Percentiles rank a stretch among this genome's conserved stretches.
Evolutionary conservation across 371 early-diverging fungal genomes (phyloP).

Genomic region (Lichtheimia ornata): DNA sequence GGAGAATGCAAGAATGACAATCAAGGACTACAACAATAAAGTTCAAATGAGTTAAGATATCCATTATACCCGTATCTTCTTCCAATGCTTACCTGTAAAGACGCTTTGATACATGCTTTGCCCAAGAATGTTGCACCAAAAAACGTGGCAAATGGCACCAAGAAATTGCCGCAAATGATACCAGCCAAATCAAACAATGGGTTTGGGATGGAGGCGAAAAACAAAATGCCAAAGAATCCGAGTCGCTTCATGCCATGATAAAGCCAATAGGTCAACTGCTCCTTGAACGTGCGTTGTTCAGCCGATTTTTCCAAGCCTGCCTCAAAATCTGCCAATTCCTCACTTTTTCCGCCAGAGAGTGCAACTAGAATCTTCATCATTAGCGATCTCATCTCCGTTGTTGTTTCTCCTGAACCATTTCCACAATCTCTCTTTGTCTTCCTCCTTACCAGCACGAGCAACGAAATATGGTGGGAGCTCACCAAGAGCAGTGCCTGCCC

Average conservation of each 20-base stretch:
- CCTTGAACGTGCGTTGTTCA: conserved; percentile 51
- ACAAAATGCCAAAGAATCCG: conserved; percentile 87
- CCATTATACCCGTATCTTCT: background rate
- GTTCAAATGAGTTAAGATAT: conserved; percentile 4
- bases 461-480: conserved; percentile 95
- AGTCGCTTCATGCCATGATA: conserved; percentile 67
- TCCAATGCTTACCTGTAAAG: conserved; percentile 64
- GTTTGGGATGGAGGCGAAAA: conserved; percentile 93
- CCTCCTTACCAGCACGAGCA: conserved; percentile 72
- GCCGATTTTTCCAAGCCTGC: conserved; percentile 45
- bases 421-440: conserved; percentile 12
- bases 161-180: conserved; percentile 89
- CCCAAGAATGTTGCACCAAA: conserved; percentile 93
- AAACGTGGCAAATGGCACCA: conserved; percentile 88
- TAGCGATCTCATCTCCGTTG: background rate
- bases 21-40: conserved; percentile 15
- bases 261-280: conserved; percentile 62
- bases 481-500: conserved; percentile 90
- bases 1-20: conserved; percentile 29
- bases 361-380: conserved; percentile 47
- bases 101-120: conserved; percentile 85
- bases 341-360: conserved; percentile 66
- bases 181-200: conserved; percentile 96
- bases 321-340: conserved; percentile 65
- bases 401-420: background rate